Percentiles rank a stretch among this genome's conserved stretches.
Conservation (phyloP, 2,329 filamentous ascomycete species). For the Ascomycota sp. region DNA sequence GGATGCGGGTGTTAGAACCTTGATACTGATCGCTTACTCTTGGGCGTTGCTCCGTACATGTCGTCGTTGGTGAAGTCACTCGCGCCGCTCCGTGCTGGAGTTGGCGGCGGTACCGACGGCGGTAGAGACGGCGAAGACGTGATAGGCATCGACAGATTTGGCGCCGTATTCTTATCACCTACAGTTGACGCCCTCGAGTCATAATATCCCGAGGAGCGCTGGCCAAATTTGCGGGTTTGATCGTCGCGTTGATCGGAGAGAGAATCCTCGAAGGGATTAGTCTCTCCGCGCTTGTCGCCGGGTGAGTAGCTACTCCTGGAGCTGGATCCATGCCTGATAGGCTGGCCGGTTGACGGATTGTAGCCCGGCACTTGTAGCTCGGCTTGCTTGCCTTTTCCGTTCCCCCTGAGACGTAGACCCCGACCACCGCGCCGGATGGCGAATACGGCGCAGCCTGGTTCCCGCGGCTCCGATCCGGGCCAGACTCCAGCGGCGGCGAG, state of each 20-base stretch:
- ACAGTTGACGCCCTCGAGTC: too few species aligned
- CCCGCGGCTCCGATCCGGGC: slow-evolving; percentile 8
- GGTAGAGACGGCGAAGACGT: not conserved
- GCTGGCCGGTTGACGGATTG: slow-evolving; percentile 6
- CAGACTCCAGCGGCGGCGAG: slow-evolving; percentile 7
- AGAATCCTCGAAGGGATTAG: too few species aligned
- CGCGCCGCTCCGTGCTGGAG: slow-evolving; percentile 6
- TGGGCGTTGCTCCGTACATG: slow-evolving; percentile 18
- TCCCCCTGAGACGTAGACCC: slow-evolving; percentile 4
- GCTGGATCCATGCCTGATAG: too few species aligned
- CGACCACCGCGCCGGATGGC: not conserved
- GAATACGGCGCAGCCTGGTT: slow-evolving; percentile 1
- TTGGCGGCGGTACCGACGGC: slow-evolving; percentile 2
- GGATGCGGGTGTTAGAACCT: slow-evolving; percentile 14
- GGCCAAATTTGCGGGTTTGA: too few species aligned
- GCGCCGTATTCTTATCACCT: too few species aligned
- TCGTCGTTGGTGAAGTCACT: slow-evolving; percentile 19
- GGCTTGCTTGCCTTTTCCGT: slow-evolving; percentile 16
- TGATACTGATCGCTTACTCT: slow-evolving; percentile 16
- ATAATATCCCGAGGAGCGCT: not conserved
- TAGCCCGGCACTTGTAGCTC: slow-evolving; percentile 8
- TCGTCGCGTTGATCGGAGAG: too few species aligned
- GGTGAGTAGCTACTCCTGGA: too few species aligned
- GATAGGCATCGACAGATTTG: too few species aligned
- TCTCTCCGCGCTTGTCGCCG: slow-evolving; percentile 5